Evolutionary conservation across 352 stramenopile species (phyloP).

Genomic region (Phytopythium ostracodes): DNA sequence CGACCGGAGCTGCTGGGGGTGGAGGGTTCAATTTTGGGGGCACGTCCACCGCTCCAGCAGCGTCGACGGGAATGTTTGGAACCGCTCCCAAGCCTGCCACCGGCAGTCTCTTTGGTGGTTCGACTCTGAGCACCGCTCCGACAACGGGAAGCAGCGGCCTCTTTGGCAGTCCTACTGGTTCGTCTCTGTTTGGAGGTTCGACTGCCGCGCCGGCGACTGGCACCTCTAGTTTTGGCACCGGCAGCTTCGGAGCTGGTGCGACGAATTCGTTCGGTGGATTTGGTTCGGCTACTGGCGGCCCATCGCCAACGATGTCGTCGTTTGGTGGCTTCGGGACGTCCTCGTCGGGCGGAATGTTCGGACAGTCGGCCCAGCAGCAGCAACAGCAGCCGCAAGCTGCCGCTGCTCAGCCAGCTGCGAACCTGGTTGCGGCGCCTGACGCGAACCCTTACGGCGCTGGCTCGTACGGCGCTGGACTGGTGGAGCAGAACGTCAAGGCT

Average conservation of each 20-base stretch:
- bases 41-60: not conserved
- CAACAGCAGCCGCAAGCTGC: constrained; percentile 10
- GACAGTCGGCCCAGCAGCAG: constrained; percentile 26
- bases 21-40: constrained; percentile 8
- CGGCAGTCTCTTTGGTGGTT: constrained; percentile 3
- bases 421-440: constrained; percentile 51
- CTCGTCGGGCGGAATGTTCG: constrained; percentile 17
- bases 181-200: constrained; percentile 4
- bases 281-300: not conserved
- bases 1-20: constrained; percentile 6
- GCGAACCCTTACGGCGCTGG: constrained; percentile 53
- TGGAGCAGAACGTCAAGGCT: constrained; percentile 63
- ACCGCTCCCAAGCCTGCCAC: constrained; percentile 1
- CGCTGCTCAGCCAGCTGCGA: constrained; percentile 29
- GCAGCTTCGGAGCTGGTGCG: constrained; percentile 1
- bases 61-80: constrained; percentile 2
- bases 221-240: constrained; percentile 3
- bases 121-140: not conserved
- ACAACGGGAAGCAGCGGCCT: not conserved
- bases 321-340: constrained; percentile 8
- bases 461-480: constrained; percentile 46
- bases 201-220: not conserved
- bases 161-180: constrained; percentile 1
- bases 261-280: constrained; percentile 7
- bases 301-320: constrained; percentile 2